These are phyloP conservation scores for Podaxis sp. DNA, from an alignment of 768 basidiomycete species.

Conservation along the genomic window DNA sequence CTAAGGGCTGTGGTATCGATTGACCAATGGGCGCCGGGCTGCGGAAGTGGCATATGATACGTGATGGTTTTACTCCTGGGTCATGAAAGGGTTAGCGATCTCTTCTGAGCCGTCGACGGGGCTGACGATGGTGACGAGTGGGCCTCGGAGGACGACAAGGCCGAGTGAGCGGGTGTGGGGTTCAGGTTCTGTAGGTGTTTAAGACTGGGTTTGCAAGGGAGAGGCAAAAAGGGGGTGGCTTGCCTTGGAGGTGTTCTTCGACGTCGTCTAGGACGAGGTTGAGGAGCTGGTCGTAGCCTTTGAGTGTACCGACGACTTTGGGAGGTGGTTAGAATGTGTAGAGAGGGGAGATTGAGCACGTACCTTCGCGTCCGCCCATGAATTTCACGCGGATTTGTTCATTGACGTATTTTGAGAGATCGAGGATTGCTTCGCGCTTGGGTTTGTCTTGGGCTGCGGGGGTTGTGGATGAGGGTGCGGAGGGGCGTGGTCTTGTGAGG, in stretches of 20 bases:
- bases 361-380: slow-evolving; percentile 96
- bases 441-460: slow-evolving; percentile 68
- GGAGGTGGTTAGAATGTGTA: slow-evolving; percentile 11
- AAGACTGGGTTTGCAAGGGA: neutral
- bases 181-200: slow-evolving; percentile 53
- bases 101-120: slow-evolving; percentile 96
- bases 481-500: neutral
- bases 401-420: slow-evolving; percentile 92
- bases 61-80: slow-evolving; percentile 53
- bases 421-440: slow-evolving; percentile 92
- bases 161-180: slow-evolving; percentile 69
- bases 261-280: slow-evolving; percentile 98
- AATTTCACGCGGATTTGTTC: slow-evolving; percentile 94
- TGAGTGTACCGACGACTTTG: slow-evolving; percentile 85
- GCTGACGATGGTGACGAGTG: slow-evolving; percentile 90
- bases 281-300: slow-evolving; percentile 94
- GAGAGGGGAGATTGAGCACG: neutral
- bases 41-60: neutral
- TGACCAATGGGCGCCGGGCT: neutral
- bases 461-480: slow-evolving; percentile 27
- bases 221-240: slow-evolving; percentile 18
- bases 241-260: slow-evolving; percentile 77
- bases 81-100: slow-evolving; percentile 85
- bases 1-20: neutral
- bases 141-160: slow-evolving; percentile 87